A percentile compares a stretch with the other conserved stretches of the same genome.
These are phyloP conservation scores for Diaporthe australafricana DNA, from an alignment of 2,329 filamentous ascomycete species.

Conservation along the genomic window DNA sequence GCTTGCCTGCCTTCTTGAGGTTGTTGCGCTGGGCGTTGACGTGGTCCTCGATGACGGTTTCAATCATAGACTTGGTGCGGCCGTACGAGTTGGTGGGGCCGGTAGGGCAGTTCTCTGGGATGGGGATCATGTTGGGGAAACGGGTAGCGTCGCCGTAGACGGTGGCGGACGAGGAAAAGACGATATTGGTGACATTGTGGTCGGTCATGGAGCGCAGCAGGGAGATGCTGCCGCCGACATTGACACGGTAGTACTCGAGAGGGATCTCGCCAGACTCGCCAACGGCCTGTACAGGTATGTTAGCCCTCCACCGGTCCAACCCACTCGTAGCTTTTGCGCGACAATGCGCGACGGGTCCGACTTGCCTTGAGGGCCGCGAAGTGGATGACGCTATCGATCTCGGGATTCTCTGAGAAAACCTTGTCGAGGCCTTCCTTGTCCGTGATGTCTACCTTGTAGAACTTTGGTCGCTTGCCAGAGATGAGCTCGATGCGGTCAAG, in stretches of 20 bases:
- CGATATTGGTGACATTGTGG: slow-evolving; percentile 94
- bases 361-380: slow-evolving; percentile 95
- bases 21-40: slow-evolving; percentile 89
- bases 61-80: slow-evolving; percentile 93
- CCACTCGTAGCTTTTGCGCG: not conserved
- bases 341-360: slow-evolving; percentile 28
- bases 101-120: slow-evolving; percentile 95
- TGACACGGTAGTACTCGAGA: slow-evolving; percentile 97
- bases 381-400: slow-evolving; percentile 98
- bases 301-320: not conserved
- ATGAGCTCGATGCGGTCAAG: slow-evolving; percentile 96
- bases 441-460: slow-evolving; percentile 90
- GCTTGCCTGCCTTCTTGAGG: slow-evolving; percentile 81
- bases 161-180: slow-evolving; percentile 98
- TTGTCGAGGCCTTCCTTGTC: slow-evolving; percentile 85
- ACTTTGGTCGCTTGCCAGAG: slow-evolving; percentile 85
- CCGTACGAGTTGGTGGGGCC: slow-evolving; percentile 98
- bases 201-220: slow-evolving; percentile 89
- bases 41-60: slow-evolving; percentile 91
- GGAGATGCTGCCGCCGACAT: slow-evolving; percentile 90
- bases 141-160: slow-evolving; percentile 98
- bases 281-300: slow-evolving; percentile 74
- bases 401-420: slow-evolving; percentile 88
- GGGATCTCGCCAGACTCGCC: slow-evolving; percentile 95
- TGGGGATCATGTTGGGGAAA: slow-evolving; percentile 98